These are phyloP conservation scores for Punica granatum DNA, from an alignment of 345 rosid genomes.

Conservation along the genomic window DNA sequence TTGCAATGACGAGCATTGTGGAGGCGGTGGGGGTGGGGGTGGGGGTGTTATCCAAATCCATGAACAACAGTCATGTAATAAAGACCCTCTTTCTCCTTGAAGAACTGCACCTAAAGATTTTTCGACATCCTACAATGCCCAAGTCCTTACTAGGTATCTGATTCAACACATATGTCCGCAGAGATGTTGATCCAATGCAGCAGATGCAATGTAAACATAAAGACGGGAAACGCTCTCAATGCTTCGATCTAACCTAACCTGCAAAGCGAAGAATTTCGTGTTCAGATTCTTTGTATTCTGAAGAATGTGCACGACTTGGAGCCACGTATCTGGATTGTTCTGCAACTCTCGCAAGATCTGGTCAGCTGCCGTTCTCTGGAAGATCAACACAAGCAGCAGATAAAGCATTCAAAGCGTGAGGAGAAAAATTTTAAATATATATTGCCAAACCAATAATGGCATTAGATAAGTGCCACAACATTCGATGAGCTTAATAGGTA, in stretches of 20 bases:
- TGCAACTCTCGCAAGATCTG: conserved; percentile 94
- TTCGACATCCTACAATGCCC: background rate
- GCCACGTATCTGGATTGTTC: conserved; percentile 96
- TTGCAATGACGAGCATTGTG: background rate
- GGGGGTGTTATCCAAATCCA: background rate
- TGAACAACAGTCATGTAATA: background rate
- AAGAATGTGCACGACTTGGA: conserved; percentile 88
- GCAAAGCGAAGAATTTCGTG: conserved; percentile 95
- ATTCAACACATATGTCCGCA: background rate
- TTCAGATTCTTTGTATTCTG: conserved; percentile 75
- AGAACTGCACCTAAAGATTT: background rate
- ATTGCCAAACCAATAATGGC: too few species aligned
- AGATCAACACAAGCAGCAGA: background rate
- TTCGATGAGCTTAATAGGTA: background rate
- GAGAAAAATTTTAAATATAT: too few species aligned
- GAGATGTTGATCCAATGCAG: background rate
- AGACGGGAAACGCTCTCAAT: background rate
- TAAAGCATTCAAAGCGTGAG: too few species aligned
- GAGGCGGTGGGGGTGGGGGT: too few species aligned
- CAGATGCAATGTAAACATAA: background rate
- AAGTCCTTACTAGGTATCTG: background rate
- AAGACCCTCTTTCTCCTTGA: background rate
- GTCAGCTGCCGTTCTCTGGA: conserved; percentile 91
- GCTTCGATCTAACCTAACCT: conserved; percentile 52
- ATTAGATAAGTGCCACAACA: background rate